These are phyloP conservation scores for Colletotrichum lindemuthianum DNA, from an alignment of 2,329 filamentous ascomycete species.

Conservation along the genomic window DNA sequence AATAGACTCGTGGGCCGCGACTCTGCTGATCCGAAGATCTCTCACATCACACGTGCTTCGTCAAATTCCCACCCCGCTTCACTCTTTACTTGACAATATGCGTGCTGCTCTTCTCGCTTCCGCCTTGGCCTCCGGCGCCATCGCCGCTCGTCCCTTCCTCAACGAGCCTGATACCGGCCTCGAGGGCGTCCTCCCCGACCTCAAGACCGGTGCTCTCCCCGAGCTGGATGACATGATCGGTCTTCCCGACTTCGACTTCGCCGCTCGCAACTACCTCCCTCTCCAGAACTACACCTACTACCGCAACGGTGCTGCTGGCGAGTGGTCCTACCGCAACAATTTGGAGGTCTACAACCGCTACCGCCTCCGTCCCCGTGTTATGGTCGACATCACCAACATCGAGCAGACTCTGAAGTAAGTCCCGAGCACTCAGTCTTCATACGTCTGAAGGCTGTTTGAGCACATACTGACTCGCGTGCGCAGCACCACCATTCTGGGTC, in stretches of 20 bases:
- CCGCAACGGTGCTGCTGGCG: slow-evolving; percentile 64
- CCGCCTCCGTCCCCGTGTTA: slow-evolving; percentile 57
- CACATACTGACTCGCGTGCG: slow-evolving; percentile 15
- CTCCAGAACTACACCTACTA: slow-evolving; percentile 64
- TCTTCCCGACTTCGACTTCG: slow-evolving; percentile 64
- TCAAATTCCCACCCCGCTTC: slow-evolving; percentile 23
- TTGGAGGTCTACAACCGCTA: slow-evolving; percentile 63
- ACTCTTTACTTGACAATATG: slow-evolving; percentile 38
- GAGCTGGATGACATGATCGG: slow-evolving; percentile 56
- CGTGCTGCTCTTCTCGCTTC: slow-evolving; percentile 41
- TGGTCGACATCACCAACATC: slow-evolving; percentile 60
- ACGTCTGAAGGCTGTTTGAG: not conserved
- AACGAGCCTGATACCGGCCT: slow-evolving; percentile 59
- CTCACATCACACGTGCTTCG: slow-evolving; percentile 8
- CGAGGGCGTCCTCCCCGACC: slow-evolving; percentile 48
- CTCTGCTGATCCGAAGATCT: not conserved
- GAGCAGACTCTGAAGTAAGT: slow-evolving; percentile 49
- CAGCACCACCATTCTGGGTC: slow-evolving; percentile 60
- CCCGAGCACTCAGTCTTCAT: slow-evolving; percentile 27
- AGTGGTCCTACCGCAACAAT: slow-evolving; percentile 67
- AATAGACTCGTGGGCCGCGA: slow-evolving; percentile 24
- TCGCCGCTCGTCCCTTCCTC: slow-evolving; percentile 55
- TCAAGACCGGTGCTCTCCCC: slow-evolving; percentile 50
- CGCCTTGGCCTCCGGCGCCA: slow-evolving; percentile 46
- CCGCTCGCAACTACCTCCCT: slow-evolving; percentile 59